These are phyloP conservation scores for Lichina pygmaea DNA, from an alignment of 495 filamentous ascomycete species.

Conservation along the genomic window DNA sequence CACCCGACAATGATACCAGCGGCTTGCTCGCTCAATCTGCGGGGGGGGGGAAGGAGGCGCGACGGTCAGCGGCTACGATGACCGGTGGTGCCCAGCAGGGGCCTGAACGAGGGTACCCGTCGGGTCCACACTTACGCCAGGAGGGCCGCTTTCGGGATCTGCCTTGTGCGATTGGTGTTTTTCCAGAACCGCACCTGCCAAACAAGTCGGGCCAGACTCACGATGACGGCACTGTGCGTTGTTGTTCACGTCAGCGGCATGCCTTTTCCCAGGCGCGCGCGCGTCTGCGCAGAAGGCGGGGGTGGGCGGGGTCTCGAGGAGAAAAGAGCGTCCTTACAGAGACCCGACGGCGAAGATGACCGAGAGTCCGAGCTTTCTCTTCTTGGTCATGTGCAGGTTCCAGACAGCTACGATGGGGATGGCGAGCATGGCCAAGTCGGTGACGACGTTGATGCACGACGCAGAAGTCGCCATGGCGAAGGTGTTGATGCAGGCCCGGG, in stretches of 20 bases:
- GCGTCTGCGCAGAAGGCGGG: too few relatives aligned
- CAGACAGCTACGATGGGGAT: conserved; percentile 23
- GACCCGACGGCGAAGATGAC: conserved; percentile 22
- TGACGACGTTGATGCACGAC: conserved; percentile 22
- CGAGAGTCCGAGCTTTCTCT: conserved; percentile 20
- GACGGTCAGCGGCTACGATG: too few relatives aligned
- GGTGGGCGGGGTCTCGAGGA: too few relatives aligned
- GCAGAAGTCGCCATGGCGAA: conserved; percentile 23
- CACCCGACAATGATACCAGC: conserved; percentile 7
- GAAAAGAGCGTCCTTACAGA: conserved; percentile 15
- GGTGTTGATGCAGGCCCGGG: conserved; percentile 16
- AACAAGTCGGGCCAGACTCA: neutral
- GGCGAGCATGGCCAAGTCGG: conserved; percentile 22
- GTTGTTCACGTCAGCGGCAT: too few relatives aligned
- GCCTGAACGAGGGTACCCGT: too few relatives aligned
- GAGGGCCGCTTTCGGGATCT: neutral
- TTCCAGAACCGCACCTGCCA: neutral
- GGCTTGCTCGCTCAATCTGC: conserved; percentile 7
- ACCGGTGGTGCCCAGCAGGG: neutral
- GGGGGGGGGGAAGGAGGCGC: too few relatives aligned
- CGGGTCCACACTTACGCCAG: neutral
- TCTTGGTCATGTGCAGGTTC: conserved; percentile 18
- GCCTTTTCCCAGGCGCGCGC: too few relatives aligned
- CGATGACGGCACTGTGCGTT: neutral
- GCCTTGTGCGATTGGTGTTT: neutral